Conservation (phyloP, 2,329 filamentous ascomycete species). For the Ophioceras dolichostomum region DNA sequence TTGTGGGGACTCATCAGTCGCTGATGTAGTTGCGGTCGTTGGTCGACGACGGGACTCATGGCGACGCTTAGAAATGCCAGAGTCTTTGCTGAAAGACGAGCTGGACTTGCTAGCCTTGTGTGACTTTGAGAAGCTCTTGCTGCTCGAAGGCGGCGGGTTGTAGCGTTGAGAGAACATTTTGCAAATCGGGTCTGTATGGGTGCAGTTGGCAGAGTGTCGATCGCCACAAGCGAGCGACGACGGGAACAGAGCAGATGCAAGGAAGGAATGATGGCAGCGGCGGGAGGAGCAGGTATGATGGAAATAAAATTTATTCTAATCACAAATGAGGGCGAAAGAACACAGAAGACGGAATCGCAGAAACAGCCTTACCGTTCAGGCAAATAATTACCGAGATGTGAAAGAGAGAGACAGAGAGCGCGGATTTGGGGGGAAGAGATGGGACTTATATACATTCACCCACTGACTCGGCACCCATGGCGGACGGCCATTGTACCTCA, state of each 20-base stretch:
- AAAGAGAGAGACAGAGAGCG: neutral
- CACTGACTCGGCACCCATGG: too few species aligned
- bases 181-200: neutral
- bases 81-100: constrained; percentile 41
- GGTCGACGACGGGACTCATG: constrained; percentile 39
- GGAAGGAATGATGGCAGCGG: neutral
- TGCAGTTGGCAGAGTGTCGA: neutral
- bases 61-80: constrained; percentile 40
- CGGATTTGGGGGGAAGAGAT: too few species aligned
- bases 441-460: too few species aligned
- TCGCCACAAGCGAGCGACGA: too few species aligned
- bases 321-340: too few species aligned
- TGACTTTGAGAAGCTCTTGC: constrained; percentile 40
- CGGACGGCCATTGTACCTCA: too few species aligned
- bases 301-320: too few species aligned
- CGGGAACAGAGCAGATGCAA: neutral
- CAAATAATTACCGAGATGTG: neutral
- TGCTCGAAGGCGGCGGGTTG: constrained; percentile 9
- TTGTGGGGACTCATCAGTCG: constrained; percentile 17
- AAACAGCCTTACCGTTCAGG: neutral
- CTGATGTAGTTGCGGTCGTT: constrained; percentile 32
- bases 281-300: too few species aligned
- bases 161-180: constrained; percentile 2
- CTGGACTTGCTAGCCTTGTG: constrained; percentile 37
- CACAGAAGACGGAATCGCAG: neutral